phyloP scores from a whole-genome alignment of 169 alveolate genomes.

The Plasmodium gallinaceum region DNA sequence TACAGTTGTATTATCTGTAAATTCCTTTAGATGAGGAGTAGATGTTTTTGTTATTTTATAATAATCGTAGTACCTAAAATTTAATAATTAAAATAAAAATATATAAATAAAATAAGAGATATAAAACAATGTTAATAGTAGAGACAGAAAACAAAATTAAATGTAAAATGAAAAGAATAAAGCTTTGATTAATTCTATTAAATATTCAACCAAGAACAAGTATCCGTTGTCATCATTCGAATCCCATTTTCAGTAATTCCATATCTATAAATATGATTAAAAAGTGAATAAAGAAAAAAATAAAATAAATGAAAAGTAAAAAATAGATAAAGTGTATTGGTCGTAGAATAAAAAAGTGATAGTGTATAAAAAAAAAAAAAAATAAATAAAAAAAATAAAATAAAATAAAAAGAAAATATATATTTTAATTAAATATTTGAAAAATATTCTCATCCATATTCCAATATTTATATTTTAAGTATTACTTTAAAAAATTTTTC shows the following conservation, averaged over 20 bases:
- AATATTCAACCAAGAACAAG: slow-evolving; percentile 79
- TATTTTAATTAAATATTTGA: background rate
- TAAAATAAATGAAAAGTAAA: background rate
- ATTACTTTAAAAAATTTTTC: slow-evolving; percentile 69
- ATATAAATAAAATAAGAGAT: background rate
- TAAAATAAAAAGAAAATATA: slow-evolving; percentile 5
- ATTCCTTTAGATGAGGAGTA: slow-evolving; percentile 57
- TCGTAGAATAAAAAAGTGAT: background rate
- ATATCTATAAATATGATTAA: slow-evolving; percentile 50
- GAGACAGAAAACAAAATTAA: background rate
- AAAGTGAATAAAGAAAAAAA: background rate
- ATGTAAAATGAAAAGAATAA: background rate
- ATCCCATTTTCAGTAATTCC: slow-evolving; percentile 83
- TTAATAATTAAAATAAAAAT: background rate
- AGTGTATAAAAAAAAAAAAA: no score
- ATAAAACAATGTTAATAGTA: background rate
- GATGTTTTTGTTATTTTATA: slow-evolving; percentile 78
- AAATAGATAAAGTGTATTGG: background rate
- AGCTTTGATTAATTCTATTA: background rate
- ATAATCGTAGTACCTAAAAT: slow-evolving; percentile 79
- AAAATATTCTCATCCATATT: background rate
- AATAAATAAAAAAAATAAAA: slow-evolving; percentile 5
- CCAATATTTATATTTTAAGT: slow-evolving; percentile 1
- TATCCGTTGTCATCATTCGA: slow-evolving; percentile 81
- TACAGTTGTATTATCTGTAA: slow-evolving; percentile 76